Conservation (phyloP, 768 basidiomycete species). For the Lentinus tigrinus region DNA sequence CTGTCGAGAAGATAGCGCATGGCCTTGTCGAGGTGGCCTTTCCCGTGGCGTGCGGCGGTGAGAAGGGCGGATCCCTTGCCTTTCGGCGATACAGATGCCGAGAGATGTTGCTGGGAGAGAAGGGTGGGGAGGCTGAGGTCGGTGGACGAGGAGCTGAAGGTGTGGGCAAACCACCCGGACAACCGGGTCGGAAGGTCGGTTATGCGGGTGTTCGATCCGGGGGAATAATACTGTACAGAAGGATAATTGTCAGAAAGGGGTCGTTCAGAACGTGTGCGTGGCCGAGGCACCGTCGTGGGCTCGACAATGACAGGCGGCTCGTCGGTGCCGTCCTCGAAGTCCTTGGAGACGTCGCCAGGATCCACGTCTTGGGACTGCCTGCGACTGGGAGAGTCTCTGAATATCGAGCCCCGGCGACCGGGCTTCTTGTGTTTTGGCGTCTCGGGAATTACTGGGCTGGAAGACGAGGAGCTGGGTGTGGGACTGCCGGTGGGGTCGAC, state of each 20-base stretch:
- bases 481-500: slow-evolving; percentile 36
- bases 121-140: slow-evolving; percentile 69
- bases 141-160: slow-evolving; percentile 67
- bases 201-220: slow-evolving; percentile 50
- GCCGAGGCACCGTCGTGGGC: slow-evolving; percentile 51
- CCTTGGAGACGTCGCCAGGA: slow-evolving; percentile 26
- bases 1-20: slow-evolving; percentile 89
- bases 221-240: slow-evolving; percentile 44
- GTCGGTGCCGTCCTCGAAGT: slow-evolving; percentile 38
- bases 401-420: slow-evolving; percentile 26
- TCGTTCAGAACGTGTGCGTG: slow-evolving; percentile 56
- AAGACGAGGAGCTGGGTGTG: slow-evolving; percentile 40
- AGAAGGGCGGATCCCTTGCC: slow-evolving; percentile 52
- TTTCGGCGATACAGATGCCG: slow-evolving; percentile 39
- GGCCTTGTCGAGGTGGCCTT: slow-evolving; percentile 77
- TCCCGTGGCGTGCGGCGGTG: slow-evolving; percentile 70
- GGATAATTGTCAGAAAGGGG: slow-evolving; percentile 48
- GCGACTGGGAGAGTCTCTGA: slow-evolving; percentile 20
- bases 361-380: slow-evolving; percentile 31
- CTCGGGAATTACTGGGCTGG: slow-evolving; percentile 30
- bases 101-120: slow-evolving; percentile 46
- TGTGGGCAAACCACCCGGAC: slow-evolving; percentile 80
- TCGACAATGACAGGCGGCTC: slow-evolving; percentile 70
- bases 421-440: slow-evolving; percentile 26
- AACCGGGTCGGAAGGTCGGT: slow-evolving; percentile 73